Percentiles rank a stretch among this genome's conserved stretches.
Evolutionary conservation across 1,284 basidiomycete genomes (phyloP).

Genomic region (Tremellales sp.): DNA sequence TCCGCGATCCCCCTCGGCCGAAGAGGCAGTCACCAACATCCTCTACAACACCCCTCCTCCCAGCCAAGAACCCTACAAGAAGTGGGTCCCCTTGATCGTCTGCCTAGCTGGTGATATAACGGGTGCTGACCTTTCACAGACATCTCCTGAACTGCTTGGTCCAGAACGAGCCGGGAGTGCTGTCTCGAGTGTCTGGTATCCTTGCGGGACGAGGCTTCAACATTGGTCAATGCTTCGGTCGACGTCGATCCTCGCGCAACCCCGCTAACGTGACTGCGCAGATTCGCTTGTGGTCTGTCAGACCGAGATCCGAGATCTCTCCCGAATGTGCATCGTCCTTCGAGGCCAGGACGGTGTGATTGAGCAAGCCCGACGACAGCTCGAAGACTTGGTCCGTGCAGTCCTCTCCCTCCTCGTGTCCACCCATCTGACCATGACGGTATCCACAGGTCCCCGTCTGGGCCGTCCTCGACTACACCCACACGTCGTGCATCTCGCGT

Average conservation of each 20-base stretch:
- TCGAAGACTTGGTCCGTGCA: conserved; percentile 80
- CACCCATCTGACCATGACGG: neutral
- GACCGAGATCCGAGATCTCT: conserved; percentile 94
- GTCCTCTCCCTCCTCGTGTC: neutral
- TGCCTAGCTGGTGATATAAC: neutral
- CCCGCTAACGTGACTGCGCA: conserved; percentile 23
- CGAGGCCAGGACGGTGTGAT: conserved; percentile 96
- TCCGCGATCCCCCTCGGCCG: conserved; percentile 58
- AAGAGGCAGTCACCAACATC: conserved; percentile 93
- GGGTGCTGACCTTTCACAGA: conserved; percentile 48
- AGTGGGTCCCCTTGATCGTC: conserved; percentile 54
- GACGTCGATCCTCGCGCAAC: neutral
- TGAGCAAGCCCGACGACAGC: conserved; percentile 89
- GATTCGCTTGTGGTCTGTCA: conserved; percentile 98
- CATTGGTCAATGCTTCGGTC: conserved; percentile 55
- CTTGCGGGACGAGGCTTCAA: conserved; percentile 97
- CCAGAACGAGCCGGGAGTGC: conserved; percentile 98
- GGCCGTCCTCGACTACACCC: conserved; percentile 94
- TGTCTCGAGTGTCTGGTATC: conserved; percentile 96
- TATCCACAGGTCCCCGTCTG: conserved; percentile 79
- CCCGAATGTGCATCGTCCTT: conserved; percentile 97
- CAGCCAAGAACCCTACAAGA: conserved; percentile 88
- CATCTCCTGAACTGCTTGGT: conserved; percentile 98
- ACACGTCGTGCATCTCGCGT: conserved; percentile 80
- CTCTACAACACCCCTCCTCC: conserved; percentile 94